Conservation (phyloP, 305 asterid species). For the Fraxinus baroniana region DNA sequence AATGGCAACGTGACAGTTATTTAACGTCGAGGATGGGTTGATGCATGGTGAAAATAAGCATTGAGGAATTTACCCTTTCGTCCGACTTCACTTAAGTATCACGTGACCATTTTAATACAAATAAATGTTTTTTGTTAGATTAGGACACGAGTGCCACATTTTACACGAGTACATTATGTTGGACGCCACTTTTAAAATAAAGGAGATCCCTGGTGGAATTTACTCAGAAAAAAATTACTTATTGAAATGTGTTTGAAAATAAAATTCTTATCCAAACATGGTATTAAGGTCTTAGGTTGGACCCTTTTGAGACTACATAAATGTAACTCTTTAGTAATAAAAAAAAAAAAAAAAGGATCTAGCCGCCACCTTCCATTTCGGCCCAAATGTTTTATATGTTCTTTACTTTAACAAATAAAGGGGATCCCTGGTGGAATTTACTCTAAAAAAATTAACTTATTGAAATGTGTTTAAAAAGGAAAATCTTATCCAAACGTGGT, state of each 20-base stretch:
- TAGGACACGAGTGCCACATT: neutral
- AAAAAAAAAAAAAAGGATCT: neutral
- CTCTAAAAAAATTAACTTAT: too few species aligned
- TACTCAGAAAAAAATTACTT: neutral
- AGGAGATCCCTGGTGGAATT: neutral
- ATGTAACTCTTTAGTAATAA: neutral
- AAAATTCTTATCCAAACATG: neutral
- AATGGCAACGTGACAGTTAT: neutral
- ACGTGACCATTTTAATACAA: too few species aligned
- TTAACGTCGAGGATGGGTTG: neutral
- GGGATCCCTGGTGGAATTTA: neutral
- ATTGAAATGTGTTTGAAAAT: neutral
- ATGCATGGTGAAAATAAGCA: neutral
- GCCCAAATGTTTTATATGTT: neutral
- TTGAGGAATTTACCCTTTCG: neutral
- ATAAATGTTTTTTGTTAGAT: neutral
- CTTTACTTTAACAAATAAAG: neutral
- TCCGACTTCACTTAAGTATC: neutral
- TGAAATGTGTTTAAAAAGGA: neutral
- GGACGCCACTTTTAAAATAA: neutral
- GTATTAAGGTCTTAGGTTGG: neutral
- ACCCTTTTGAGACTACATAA: constrained; percentile 19
- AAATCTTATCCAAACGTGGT: neutral
- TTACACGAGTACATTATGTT: too few species aligned
- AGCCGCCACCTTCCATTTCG: constrained; percentile 33